Base-by-base conservation (phyloP, 2,329 filamentous ascomycete genomes). In the Sclerotinia minor region DNA sequence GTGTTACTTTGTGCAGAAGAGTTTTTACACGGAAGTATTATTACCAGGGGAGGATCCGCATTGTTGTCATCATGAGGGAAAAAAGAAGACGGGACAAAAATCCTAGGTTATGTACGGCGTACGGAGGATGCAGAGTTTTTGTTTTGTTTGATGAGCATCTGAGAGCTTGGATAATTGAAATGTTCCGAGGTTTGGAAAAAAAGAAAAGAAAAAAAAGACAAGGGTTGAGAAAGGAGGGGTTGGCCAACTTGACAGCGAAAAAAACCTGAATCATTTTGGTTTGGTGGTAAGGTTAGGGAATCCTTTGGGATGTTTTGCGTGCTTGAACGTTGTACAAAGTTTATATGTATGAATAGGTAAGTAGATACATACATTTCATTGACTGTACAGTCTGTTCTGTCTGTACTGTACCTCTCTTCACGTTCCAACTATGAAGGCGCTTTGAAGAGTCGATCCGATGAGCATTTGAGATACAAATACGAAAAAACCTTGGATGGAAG, bases 71-170 rank as follows among this genome's bases (percentile, higher is more conserved):
- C 26, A 9, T 47, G 41, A 47, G 57, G 32, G 15, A 41, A 41
- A 41, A 41, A 41, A n/a, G n/a, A 47, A 59, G 15, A n/a, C 57
- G 26, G 41, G 47, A 55, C 35, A n/a, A n/a, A n/a, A n/a, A 45
- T 44, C 61, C 54, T 64, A 52, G 26, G 19, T 19, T 19, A 26
- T n/a, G 32, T 32, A 32, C 32, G 29, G 29, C 2, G 29, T 32
- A 32, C 7, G 35, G 32, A 35, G 32, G 1, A 35, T 35, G 15
- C 11, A 55, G 26, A n/a, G 26, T 41, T 65, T 65, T 44, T 19
- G 26, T 41, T 65, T 65, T 44, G 63, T 63, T 63, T 63, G 59
- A 63, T 63, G 59, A 63, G 59, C 59, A 63, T 38, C 3, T 32
- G 59, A 21, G 59, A 21, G 29, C 50, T 32, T 47, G 38, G 26